phyloP scores from a whole-genome alignment of 306 rosid species.

The Bauhinia variegata region DNA sequence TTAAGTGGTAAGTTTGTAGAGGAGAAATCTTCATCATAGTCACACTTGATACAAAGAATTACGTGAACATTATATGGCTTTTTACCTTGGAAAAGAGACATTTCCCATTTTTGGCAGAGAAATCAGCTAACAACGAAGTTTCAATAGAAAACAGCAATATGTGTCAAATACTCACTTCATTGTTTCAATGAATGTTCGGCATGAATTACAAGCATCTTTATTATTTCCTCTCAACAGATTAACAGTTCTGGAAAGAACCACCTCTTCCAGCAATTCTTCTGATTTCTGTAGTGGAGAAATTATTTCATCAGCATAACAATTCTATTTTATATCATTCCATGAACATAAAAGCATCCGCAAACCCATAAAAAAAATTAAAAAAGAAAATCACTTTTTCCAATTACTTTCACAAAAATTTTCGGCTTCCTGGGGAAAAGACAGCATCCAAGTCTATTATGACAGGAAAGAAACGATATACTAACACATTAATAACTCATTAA shows the following conservation, averaged over 20 bases:
- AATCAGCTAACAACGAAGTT: too few relatives aligned
- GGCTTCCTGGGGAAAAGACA: neutral
- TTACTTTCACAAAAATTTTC: neutral
- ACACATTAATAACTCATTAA: too few relatives aligned
- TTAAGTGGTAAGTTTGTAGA: too few relatives aligned
- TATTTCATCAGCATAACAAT: conserved; percentile 27
- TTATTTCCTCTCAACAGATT: conserved; percentile 62
- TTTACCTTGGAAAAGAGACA: too few relatives aligned
- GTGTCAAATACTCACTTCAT: conserved; percentile 59
- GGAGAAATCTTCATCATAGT: too few relatives aligned
- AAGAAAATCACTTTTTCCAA: too few relatives aligned
- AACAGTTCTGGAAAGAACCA: conserved; percentile 83
- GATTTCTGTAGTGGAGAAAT: conserved; percentile 62
- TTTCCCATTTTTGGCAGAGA: conserved; percentile 1
- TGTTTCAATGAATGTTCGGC: conserved; percentile 77
- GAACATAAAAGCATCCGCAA: conserved; percentile 13
- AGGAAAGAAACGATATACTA: neutral
- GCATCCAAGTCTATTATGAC: neutral
- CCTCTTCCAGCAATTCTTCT: conserved; percentile 88
- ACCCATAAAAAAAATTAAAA: neutral
- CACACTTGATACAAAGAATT: too few relatives aligned
- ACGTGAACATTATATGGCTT: too few relatives aligned
- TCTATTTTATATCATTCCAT: neutral
- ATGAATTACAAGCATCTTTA: conserved; percentile 50
- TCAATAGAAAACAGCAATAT: conserved; percentile 16